Percentiles rank a stretch among this genome's conserved stretches.
Conservation (phyloP, 2,329 filamentous ascomycete species). For the Trichoderma afroharzianum region DNA sequence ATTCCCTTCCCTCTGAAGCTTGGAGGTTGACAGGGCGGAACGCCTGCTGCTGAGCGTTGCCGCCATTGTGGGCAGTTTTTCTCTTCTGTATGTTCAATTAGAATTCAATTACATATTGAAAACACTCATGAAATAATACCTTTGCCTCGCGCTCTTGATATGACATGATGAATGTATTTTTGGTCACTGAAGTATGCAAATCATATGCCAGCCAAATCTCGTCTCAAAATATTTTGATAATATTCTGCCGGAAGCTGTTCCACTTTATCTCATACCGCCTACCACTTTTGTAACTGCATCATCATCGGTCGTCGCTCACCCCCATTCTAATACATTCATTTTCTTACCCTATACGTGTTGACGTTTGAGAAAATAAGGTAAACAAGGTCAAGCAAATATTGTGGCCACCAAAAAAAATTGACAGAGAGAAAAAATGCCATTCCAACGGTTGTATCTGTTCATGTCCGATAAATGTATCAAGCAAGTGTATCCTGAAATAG, state of each 20-base stretch:
- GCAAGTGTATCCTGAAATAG: neutral
- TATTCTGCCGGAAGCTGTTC: constrained; percentile 29
- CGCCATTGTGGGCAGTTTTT: constrained; percentile 44
- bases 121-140: constrained; percentile 18
- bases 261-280: constrained; percentile 18
- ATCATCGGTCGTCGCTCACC: neutral
- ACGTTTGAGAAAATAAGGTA: neutral
- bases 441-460: neutral
- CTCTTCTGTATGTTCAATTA: constrained; percentile 42
- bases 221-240: constrained; percentile 18
- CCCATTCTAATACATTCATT: neutral
- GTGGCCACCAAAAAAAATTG: neutral
- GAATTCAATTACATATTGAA: neutral
- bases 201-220: neutral
- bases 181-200: neutral
- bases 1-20: constrained; percentile 57
- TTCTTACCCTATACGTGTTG: neutral
- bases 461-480: neutral
- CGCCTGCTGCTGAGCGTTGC: constrained; percentile 34
- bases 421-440: neutral
- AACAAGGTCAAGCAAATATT: neutral
- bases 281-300: constrained; percentile 10
- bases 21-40: constrained; percentile 64
- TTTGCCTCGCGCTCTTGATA: constrained; percentile 33
- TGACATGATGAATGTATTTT: constrained; percentile 27